Base-by-base conservation (phyloP, 2,329 filamentous ascomycete genomes). In the Alternaria dauci region DNA sequence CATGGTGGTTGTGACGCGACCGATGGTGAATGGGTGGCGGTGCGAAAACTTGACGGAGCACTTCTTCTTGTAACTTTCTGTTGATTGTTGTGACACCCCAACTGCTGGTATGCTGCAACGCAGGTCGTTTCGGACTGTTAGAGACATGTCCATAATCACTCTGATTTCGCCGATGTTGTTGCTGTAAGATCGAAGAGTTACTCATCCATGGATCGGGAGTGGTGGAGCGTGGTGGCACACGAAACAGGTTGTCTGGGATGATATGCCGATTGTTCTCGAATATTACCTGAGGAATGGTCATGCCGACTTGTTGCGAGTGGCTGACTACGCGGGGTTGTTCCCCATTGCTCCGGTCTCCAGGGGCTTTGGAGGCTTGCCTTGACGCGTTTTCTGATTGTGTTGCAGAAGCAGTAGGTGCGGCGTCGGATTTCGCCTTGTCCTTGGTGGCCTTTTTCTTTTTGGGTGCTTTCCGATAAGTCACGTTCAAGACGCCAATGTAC, bases 11-110 rank as follows among this genome's bases (percentile, higher is more conserved):
- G 62, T 87, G 86, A 32, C 90, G 89, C 61, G 93, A 89, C 62
- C 91, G 89, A 69, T 94, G 92, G 70, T 92, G 89, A 61, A 97
- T 91, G 0, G 91, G 89, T 54, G 93, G 91, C 60, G 93, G 92
- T 43, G 93, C 83, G 72, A 97, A 97, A 0, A 94, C 94, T 75
- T 97, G 94, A 39, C 93, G 92, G 73, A 97, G 90, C 1, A 97
- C 93, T 76, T 96, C 92, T 75, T 96, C 94, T 61, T 94, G 90
- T 39, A 98, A 80, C 60, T 90, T 88, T 70, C 91, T 91, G 75
- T 98, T 98, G 59, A 97, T 91, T 23, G 91, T 94, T 0, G 94
- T 97, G 16, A 93, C 93, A 8, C 94, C 94, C 94, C 94, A 97
- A 62, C 86, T 88, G 50, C 82, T 80, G 34, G 82, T 81, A 48